Base-by-base conservation (phyloP, 352 stramenopile genomes). In the Pythium biforme region DNA sequence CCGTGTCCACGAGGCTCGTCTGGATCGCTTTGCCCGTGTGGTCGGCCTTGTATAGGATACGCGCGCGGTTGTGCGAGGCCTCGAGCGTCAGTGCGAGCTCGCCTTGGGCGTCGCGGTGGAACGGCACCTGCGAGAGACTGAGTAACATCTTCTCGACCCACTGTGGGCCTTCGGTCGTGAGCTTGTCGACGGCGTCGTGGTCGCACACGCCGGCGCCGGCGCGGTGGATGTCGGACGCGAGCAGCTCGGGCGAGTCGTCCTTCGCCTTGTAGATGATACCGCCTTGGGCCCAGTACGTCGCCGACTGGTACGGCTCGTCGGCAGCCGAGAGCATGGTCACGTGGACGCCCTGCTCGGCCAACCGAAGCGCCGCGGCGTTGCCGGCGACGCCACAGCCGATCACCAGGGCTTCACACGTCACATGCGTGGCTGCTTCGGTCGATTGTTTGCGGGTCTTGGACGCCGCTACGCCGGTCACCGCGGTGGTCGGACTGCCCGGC, bases 261-360 rank as follows among this genome's bases (percentile, higher is more conserved):
- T 79, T 59, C 31, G 82, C 79, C 65, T 93, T 92, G 79, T 98
- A 98, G 59, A 98, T 98, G 64, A 98, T 98, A 6, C 95, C 95
- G 26, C 95, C 95, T 67, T 98, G 95, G 4, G 95, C 95, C 78
- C 94, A 98, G 64, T 94, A 98, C 2, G 89, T 98, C 59, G 97
- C 97, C 71, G 93, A 98, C 72, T 98, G 86, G 66, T 87, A 78
- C 17, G 76, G 74, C 61, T 96, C 73, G 45, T 87, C 62, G 0
- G 87, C 80, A 10, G 85, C 80, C 15, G 83, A 69, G 22, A 96
- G 62, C 76, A 96, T 90, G 0, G 81, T 92, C n/a, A 96, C 87
- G 26, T 79, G 78, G 50, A 96, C 45, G 26, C 87, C 87, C 20
- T 80, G 70, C 34, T 88, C 80, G 6, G 87, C 87, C 14, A 92